Base-by-base conservation (phyloP, 139 green algal species). In the Volvox africanus region DNA sequence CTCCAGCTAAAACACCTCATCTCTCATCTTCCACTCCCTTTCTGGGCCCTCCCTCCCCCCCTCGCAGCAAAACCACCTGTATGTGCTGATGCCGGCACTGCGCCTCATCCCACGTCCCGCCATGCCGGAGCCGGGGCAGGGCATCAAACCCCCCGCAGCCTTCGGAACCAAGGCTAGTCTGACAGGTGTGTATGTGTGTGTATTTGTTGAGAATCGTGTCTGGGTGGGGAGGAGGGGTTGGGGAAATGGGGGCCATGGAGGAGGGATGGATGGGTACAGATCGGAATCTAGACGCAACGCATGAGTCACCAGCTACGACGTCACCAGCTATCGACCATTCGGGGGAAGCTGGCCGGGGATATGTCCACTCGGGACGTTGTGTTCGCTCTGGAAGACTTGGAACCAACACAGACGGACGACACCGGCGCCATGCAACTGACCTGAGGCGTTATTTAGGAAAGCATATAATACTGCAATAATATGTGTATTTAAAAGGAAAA, bases 31-130 rank as follows among this genome's bases (percentile, higher is more conserved):
- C 44, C 44, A 55, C 65, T 12, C 65, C 2, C 65, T 35, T 32
- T 22, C 78, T 19, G 13, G 1, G 21, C 78, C 75, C 30, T 81
- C 32, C 75, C 75, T 30, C 1, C 30, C 2, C 75, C 22, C 32
- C 35, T 35, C 84, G 36, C 86, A 90, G 86, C 50, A 83, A 76
- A 90, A 90, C 73, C 71, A 83, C 44, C 73, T 90, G n/a, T 90
- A 77, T 55, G 73, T 90, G 50, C 2, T 90, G 18, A 61, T 90
- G 50, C 86, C 86, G 2, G 73, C 73, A 44, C 9, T 90, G 50
- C 71, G 30, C 11, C 30, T 62, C 30, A 30, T 90, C n/a, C 1
- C n/a, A 1, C 44, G 50, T 22, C 86, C 86, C 19, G 30, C 61
- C 50, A 84, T 90, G 86, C 86, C 86, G 20, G 86, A 76, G 19